Percentiles rank a stretch among this genome's conserved stretches.
Conservation (phyloP, 192 early-diverging fungal genomes). For the Rhizoclosmatium sp. region DNA sequence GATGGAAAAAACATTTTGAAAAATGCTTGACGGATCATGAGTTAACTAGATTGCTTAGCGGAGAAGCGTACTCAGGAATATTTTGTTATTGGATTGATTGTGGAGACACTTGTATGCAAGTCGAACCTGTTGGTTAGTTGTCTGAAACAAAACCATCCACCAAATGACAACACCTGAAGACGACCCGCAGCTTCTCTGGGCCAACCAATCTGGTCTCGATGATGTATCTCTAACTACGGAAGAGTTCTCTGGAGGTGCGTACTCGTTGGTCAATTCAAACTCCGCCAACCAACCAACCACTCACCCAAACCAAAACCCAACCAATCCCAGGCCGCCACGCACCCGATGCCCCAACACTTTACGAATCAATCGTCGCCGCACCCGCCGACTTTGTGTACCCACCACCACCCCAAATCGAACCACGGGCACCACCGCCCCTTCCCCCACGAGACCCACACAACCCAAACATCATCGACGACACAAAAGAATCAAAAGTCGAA, state of each 20-base stretch:
- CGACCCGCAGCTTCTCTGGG: background rate
- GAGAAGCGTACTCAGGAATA: too few species aligned
- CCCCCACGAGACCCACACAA: background rate
- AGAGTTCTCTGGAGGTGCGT: background rate
- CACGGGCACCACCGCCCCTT: background rate
- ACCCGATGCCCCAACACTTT: background rate
- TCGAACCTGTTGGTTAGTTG: too few species aligned
- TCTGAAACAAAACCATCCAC: too few species aligned
- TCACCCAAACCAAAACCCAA: too few species aligned
- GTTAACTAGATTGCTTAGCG: too few species aligned
- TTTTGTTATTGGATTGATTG: too few species aligned
- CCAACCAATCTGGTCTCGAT: background rate
- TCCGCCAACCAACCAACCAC: too few species aligned
- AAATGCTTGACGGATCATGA: too few species aligned
- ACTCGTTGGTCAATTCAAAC: too few species aligned
- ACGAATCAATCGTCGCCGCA: background rate
- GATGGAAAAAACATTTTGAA: too few species aligned
- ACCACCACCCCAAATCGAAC: background rate
- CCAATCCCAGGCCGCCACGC: background rate
- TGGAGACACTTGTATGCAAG: too few species aligned
- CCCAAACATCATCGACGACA: background rate
- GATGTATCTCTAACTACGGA: background rate
- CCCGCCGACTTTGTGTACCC: background rate
- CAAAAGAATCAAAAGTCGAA: background rate
- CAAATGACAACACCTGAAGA: background rate